Conservation (phyloP, 495 filamentous ascomycete genomes). For the Talaromyces borbonicus region DNA sequence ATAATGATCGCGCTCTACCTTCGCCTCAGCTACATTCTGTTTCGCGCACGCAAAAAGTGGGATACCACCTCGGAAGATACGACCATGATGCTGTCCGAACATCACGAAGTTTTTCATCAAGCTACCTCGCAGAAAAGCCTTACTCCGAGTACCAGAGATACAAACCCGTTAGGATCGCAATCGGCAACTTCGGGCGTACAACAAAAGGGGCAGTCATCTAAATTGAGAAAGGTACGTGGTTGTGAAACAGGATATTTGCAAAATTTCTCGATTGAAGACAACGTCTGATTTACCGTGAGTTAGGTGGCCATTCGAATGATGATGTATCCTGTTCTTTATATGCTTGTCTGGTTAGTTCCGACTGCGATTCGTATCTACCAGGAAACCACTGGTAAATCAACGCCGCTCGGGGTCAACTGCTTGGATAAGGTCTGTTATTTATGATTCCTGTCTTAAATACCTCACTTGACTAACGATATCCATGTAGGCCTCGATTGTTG, state of each 20-base stretch:
- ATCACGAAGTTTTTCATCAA: not conserved
- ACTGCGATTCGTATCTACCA: slow-evolving; percentile 3
- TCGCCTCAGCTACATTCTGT: not conserved
- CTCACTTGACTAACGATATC: not conserved
- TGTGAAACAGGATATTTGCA: not conserved
- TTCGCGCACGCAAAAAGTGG: not conserved
- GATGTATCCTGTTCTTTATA: slow-evolving; percentile 3
- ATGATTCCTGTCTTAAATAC: not conserved
- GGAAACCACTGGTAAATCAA: not conserved
- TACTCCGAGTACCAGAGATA: not conserved
- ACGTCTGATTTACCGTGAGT: not conserved
- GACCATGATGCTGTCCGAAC: not conserved
- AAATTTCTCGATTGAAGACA: too few species aligned
- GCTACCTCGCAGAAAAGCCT: not conserved
- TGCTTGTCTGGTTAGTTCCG: slow-evolving; percentile 1
- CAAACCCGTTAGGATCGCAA: not conserved
- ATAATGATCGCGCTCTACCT: slow-evolving; percentile 3
- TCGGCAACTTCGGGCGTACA: not conserved
- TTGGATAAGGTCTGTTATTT: not conserved
- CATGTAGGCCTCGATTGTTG: not conserved
- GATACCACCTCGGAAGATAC: slow-evolving; percentile 3
- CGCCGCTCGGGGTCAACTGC: not conserved
- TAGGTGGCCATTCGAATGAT: slow-evolving; percentile 1
- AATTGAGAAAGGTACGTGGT: slow-evolving; percentile 1
- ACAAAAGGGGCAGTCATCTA: not conserved